phyloP scores from a whole-genome alignment of 352 stramenopile genomes.

The Globisporangium polare region DNA sequence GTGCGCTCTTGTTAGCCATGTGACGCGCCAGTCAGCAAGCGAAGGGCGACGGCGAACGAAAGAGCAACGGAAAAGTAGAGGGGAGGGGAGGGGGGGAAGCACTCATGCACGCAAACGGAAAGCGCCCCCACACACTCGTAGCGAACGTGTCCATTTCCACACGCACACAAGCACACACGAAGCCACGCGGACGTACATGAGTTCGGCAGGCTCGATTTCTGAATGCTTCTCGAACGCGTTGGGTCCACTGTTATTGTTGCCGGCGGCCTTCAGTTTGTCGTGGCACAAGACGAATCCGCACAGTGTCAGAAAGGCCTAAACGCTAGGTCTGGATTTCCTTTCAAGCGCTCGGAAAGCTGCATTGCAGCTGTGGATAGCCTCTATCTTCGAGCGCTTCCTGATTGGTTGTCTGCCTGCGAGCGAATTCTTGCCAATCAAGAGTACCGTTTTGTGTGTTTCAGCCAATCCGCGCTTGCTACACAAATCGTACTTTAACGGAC shows the following conservation, averaged over 20 bases:
- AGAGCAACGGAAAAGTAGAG: not conserved
- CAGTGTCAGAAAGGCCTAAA: too few relatives aligned
- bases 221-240: constrained; percentile 8
- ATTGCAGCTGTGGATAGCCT: too few relatives aligned
- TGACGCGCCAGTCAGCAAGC: not conserved
- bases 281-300: too few relatives aligned
- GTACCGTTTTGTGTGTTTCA: too few relatives aligned
- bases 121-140: not conserved
- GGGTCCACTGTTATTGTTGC: not conserved
- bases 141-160: not conserved
- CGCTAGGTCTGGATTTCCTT: too few relatives aligned
- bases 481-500: not conserved
- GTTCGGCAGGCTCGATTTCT: not conserved
- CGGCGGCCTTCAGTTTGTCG: too few relatives aligned
- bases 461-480: too few relatives aligned
- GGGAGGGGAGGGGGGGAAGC: not conserved
- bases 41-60: not conserved
- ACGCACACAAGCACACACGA: not conserved
- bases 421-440: too few relatives aligned
- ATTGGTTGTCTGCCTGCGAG: too few relatives aligned
- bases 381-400: too few relatives aligned
- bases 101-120: not conserved
- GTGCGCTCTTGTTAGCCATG: not conserved
- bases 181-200: not conserved
- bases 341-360: too few relatives aligned